These are phyloP conservation scores for Camellia oleifera DNA, from an alignment of 179 eudicot species.

Conservation along the genomic window DNA sequence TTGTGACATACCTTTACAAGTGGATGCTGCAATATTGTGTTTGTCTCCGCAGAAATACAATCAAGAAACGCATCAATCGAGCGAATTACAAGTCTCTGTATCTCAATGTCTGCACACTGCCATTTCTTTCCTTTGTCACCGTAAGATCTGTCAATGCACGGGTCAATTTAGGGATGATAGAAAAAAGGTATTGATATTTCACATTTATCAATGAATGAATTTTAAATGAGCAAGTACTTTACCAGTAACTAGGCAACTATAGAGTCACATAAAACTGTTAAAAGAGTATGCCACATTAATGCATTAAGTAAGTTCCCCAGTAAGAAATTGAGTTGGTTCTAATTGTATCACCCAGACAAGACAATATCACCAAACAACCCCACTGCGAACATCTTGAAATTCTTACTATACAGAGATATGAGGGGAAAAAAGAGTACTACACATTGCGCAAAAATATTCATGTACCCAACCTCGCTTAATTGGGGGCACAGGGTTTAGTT, in stretches of 20 bases:
- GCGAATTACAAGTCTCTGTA: slow-evolving; percentile 68
- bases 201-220: not conserved
- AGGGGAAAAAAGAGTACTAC: too few relatives aligned
- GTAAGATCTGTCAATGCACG: slow-evolving; percentile 37
- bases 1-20: slow-evolving; percentile 61
- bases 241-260: not conserved
- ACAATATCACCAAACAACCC: too few relatives aligned
- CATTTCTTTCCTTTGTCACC: slow-evolving; percentile 50
- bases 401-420: too few relatives aligned
- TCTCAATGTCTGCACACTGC: slow-evolving; percentile 63
- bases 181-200: not conserved
- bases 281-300: not conserved
- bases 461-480: too few relatives aligned
- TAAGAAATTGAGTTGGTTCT: too few relatives aligned
- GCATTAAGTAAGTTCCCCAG: not conserved
- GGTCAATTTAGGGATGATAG: not conserved
- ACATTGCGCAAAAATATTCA: too few relatives aligned
- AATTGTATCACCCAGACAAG: too few relatives aligned
- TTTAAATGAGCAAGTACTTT: not conserved
- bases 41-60: slow-evolving; percentile 52
- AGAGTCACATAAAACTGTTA: not conserved
- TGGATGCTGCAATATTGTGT: slow-evolving; percentile 35
- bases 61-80: slow-evolving; percentile 77
- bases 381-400: too few relatives aligned
- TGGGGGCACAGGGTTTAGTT: not conserved